These are phyloP conservation scores for Chondrus crispus DNA, from an alignment of 23 red algal genomes.

Conservation along the genomic window DNA sequence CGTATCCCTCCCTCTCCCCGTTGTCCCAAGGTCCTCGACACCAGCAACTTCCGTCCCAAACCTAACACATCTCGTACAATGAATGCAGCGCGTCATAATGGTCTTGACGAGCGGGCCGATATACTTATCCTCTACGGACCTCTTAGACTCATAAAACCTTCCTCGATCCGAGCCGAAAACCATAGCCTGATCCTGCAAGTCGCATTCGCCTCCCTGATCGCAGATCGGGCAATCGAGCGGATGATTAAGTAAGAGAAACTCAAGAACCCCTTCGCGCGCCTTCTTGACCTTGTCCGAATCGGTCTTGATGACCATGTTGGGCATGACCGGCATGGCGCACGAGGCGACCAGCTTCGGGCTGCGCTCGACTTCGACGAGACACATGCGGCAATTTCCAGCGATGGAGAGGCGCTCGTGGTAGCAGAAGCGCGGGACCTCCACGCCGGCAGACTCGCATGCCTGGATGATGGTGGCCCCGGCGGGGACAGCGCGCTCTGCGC, in stretches of 20 bases:
- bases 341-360: slow-evolving; percentile 96
- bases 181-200: slow-evolving; percentile 99
- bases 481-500: slow-evolving; percentile 64
- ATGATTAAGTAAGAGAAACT: slow-evolving; percentile 95
- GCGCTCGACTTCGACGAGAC: slow-evolving; percentile 97
- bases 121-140: slow-evolving; percentile 99
- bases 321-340: slow-evolving; percentile 99
- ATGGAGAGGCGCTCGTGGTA: slow-evolving; percentile 99
- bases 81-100: slow-evolving; percentile 99
- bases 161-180: slow-evolving; percentile 99
- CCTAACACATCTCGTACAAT: slow-evolving; percentile 97
- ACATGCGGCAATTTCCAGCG: slow-evolving; percentile 99
- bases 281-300: slow-evolving; percentile 88
- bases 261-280: slow-evolving; percentile 89
- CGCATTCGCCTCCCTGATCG: slow-evolving; percentile 98
- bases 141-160: slow-evolving; percentile 93
- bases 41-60: slow-evolving; percentile 99
- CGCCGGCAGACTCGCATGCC: slow-evolving; percentile 83
- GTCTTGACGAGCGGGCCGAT: slow-evolving; percentile 96
- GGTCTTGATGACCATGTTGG: slow-evolving; percentile 92
- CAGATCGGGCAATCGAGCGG: slow-evolving; percentile 99
- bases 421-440: slow-evolving; percentile 98
- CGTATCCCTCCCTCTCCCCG: slow-evolving; percentile 87
- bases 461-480: slow-evolving; percentile 87
- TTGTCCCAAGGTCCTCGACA: slow-evolving; percentile 97